Base-by-base conservation (phyloP, 2,329 filamentous ascomycete genomes). In the Akanthomyces dipterigenus region DNA sequence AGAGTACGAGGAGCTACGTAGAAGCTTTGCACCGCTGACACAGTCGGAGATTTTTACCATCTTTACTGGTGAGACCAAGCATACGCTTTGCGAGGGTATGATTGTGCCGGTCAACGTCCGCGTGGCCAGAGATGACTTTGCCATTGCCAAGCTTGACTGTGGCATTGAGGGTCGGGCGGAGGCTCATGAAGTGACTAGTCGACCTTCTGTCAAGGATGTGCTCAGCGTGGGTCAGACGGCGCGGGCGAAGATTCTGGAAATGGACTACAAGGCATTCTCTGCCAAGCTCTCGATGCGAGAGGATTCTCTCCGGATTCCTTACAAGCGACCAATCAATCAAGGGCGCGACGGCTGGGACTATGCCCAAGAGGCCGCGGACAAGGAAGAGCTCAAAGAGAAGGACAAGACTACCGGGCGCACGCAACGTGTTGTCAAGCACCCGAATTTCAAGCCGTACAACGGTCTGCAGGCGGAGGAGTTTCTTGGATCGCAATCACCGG, bases 371-470 rank as follows among this genome's bases (percentile, higher is more conserved):
- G 82, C 84, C 20, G 84, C 87, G 50, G 95, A 98, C 70, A 88
- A 86, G 71, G 92, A 96, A 61, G 87, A 90, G 62, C 79, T 95
- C 65, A 86, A 89, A 60, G 91, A 96, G 73, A 96, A 93, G 76
- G 91, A 95, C 70, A 89, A 91, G 71, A 85, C 85, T 12, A 90
- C 90, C 20, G 92, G 91, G 16, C 90, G 95, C 55, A 89, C 90
- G 2, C 91, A 96, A 73, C 87, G 95, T 72, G 95, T 99, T 63
- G 95, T 99, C 79, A 99, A 99, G 75, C 95, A 99, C 72, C 93
- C 95, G 28, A 85, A 98, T 18, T 99, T 98, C 84, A 90, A 88
- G 67, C 88, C 92, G 0, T 98, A 96, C 82, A 97, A 96, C 75
- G 85, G 91, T 34, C 86, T 87, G 2, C 92, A 98, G 75, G 95